Base-by-base conservation (phyloP, 495 filamentous ascomycete species). In the Pyronema omphalodes region DNA sequence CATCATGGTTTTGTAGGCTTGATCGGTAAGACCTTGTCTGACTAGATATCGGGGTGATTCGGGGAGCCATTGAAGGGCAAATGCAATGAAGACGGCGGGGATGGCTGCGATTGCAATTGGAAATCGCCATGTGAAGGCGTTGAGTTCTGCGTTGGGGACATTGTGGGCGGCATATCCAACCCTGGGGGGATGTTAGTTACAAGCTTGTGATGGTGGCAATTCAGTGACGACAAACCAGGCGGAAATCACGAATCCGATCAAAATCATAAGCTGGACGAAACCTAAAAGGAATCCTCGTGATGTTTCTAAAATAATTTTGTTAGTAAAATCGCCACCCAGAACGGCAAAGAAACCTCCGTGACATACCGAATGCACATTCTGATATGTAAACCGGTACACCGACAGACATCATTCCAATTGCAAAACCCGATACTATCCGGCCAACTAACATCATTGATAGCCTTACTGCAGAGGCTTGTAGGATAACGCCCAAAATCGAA, bases 381-480 rank as follows among this genome's bases (percentile, higher is more conserved):
- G 73, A 71, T 9, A 77, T 67, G 59, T 75, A 77, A 29, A 79
- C 73, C 7, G 75, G 76, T 44, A 77, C 74, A 43, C 74, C 69
- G 71, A 74, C 75, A 37, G 66, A 70, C 58, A 76, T 68, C 19
- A 75, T 65, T 46, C 76, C 77, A 44, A 80, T 72, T 29, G 75
- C 78, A 65, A 75, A 71, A 14, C 79, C 77, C 2, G 75, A 70
- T 2, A 81, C 61, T 47, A 80, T 76, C 37, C 78, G 74, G 7
- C 79, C 79, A 36, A 74, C 67, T 6, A 79, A 68, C 55, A 81
- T 75, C 70, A 76, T 74, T 0, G 71, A 66, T 46, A 78, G 59
- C 49, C 75, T 72, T 29, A 61, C 57, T 48, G 72, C 68, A 18
- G 72, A 66, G 9, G 74, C 64, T 59, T 80, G 75, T 33, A 79